Evolutionary conservation across 2,329 filamentous ascomycete species (phyloP).

Genomic region (Emericellopsis atlantica): DNA sequence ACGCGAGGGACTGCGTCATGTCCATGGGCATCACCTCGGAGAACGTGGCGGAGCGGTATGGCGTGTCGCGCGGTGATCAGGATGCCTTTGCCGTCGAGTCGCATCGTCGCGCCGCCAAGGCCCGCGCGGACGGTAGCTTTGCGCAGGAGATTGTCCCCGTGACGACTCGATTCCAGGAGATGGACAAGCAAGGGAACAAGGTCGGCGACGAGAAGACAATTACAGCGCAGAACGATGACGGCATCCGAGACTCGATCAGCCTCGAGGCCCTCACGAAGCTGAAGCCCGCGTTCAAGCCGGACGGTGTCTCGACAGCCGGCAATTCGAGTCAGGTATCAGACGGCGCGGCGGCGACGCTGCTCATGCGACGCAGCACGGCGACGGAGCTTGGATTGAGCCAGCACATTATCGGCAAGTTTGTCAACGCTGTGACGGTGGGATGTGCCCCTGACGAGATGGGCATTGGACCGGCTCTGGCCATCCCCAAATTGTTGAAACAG

Average conservation of each 20-base stretch:
- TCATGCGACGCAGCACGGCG: slow-evolving; percentile 78
- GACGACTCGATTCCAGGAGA: slow-evolving; percentile 52
- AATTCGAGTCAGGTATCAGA: slow-evolving; percentile 82
- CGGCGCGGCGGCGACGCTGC: slow-evolving; percentile 69
- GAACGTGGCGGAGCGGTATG: slow-evolving; percentile 73
- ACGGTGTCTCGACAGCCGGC: slow-evolving; percentile 71
- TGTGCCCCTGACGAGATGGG: slow-evolving; percentile 91
- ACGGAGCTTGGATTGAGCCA: slow-evolving; percentile 55
- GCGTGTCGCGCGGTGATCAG: slow-evolving; percentile 62
- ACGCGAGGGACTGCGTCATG: slow-evolving; percentile 83
- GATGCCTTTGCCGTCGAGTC: slow-evolving; percentile 69
- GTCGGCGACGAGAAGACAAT: slow-evolving; percentile 45
- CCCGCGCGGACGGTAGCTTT: slow-evolving; percentile 58
- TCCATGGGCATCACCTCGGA: slow-evolving; percentile 85
- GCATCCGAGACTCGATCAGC: slow-evolving; percentile 57
- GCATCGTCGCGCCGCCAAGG: slow-evolving; percentile 60
- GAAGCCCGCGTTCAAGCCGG: slow-evolving; percentile 71
- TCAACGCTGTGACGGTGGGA: slow-evolving; percentile 61
- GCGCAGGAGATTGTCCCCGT: slow-evolving; percentile 72
- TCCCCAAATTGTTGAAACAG: slow-evolving; percentile 65
- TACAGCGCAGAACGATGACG: slow-evolving; percentile 68
- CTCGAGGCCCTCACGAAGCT: slow-evolving; percentile 62
- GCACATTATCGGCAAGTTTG: slow-evolving; percentile 72
- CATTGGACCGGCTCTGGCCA: slow-evolving; percentile 73
- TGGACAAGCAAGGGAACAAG: slow-evolving; percentile 46